These are phyloP conservation scores for Linum tenue DNA, from an alignment of 345 rosid species.

Conservation along the genomic window DNA sequence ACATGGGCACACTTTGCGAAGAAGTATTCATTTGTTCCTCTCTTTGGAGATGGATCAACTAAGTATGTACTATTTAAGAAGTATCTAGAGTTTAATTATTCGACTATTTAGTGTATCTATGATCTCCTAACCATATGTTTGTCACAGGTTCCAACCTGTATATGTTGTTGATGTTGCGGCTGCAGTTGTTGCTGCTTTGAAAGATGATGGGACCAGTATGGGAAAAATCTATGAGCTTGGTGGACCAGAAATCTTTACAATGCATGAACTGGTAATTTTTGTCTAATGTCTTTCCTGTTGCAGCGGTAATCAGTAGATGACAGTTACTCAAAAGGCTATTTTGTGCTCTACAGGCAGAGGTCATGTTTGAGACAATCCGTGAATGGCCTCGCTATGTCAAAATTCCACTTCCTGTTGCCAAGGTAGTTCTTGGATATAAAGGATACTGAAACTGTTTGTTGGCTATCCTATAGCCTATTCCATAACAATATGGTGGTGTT, in stretches of 20 bases:
- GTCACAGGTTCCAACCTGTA: constrained; percentile 85
- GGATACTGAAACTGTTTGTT: not conserved
- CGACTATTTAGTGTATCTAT: not conserved
- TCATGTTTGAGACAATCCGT: constrained; percentile 82
- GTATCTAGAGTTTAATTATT: constrained; percentile 3
- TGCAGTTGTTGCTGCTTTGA: constrained; percentile 76
- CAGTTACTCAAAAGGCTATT: constrained; percentile 14
- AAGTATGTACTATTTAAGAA: constrained; percentile 40
- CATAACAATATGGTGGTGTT: not conserved
- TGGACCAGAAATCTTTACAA: constrained; percentile 77
- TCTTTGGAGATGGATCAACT: constrained; percentile 75
- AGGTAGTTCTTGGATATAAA: constrained; percentile 35
- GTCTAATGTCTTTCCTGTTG: constrained; percentile 11
- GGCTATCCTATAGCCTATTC: not conserved
- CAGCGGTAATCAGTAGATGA: constrained; percentile 6
- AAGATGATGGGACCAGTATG: constrained; percentile 90
- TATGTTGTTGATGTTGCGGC: constrained; percentile 94
- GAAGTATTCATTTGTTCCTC: constrained; percentile 70
- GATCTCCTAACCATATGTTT: constrained; percentile 17
- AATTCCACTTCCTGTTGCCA: constrained; percentile 81
- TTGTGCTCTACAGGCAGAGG: constrained; percentile 61
- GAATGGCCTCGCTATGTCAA: constrained; percentile 90
- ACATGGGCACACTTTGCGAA: constrained; percentile 75
- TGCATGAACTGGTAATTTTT: constrained; percentile 67
- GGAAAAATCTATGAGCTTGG: constrained; percentile 92